phyloP scores from a whole-genome alignment of 2,329 filamentous ascomycete genomes.

The Paecilomyces sp. region DNA sequence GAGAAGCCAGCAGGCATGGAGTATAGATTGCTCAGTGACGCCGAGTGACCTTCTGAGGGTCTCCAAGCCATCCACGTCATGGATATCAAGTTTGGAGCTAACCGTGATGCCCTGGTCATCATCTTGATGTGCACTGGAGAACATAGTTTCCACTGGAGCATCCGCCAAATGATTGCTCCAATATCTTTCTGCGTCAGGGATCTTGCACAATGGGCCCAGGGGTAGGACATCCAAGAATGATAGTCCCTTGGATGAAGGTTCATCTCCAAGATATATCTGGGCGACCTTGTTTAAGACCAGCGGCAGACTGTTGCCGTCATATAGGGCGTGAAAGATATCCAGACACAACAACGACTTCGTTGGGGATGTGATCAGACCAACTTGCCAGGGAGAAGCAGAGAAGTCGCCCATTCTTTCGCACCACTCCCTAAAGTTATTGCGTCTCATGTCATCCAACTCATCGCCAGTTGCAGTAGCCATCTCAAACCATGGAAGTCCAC shows the following conservation, averaged over 20 bases:
- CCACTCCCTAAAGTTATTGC: slow-evolving; percentile 45
- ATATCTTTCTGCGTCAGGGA: slow-evolving; percentile 51
- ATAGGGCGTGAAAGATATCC: slow-evolving; percentile 77
- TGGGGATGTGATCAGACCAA: slow-evolving; percentile 20
- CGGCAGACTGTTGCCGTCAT: slow-evolving; percentile 74
- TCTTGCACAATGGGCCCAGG: slow-evolving; percentile 57
- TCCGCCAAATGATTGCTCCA: slow-evolving; percentile 56
- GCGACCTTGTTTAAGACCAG: slow-evolving; percentile 57
- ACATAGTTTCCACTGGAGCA: slow-evolving; percentile 22
- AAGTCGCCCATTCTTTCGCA: slow-evolving; percentile 43
- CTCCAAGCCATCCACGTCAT: slow-evolving; percentile 42
- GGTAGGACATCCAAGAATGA: slow-evolving; percentile 61
- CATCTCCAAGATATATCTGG: slow-evolving; percentile 40
- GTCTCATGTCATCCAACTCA: slow-evolving; percentile 26
- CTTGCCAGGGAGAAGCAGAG: slow-evolving; percentile 23
- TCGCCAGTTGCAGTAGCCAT: slow-evolving; percentile 18
- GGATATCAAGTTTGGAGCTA: slow-evolving; percentile 13
- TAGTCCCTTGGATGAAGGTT: slow-evolving; percentile 32
- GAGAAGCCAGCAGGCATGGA: slow-evolving; percentile 68
- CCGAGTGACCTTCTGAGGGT: slow-evolving; percentile 51
- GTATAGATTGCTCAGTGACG: slow-evolving; percentile 70
- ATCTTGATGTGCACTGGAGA: slow-evolving; percentile 13
- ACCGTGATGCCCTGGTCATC: slow-evolving; percentile 8
- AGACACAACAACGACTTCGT: slow-evolving; percentile 45
- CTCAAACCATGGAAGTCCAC: slow-evolving; percentile 40